phyloP scores from a whole-genome alignment of 768 basidiomycete species.

The Guyanaporus albipodus region DNA sequence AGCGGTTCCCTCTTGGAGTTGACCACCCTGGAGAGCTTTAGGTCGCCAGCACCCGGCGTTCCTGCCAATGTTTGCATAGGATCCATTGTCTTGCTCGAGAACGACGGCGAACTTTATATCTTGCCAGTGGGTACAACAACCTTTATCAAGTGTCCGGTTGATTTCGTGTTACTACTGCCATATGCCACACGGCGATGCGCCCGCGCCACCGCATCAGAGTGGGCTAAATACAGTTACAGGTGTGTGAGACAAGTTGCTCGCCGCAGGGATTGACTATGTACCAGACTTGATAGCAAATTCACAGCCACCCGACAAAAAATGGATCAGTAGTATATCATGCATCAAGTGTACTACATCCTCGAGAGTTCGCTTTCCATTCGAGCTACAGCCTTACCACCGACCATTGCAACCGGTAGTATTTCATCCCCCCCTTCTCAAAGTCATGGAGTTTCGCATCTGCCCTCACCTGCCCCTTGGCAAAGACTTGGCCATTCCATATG shows the following conservation, averaged over 20 bases:
- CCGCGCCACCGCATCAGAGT: no score
- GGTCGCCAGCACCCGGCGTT: slow-evolving; percentile 8
- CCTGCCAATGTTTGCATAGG: not conserved
- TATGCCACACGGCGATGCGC: no score
- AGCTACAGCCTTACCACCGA: slow-evolving; percentile 19
- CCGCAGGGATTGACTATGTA: no score
- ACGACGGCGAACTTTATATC: no score
- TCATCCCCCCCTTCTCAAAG: not conserved
- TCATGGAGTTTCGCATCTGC: not conserved
- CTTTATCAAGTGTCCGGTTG: no score
- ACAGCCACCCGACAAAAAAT: not conserved
- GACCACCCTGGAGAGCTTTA: not conserved
- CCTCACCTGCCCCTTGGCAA: slow-evolving; percentile 18
- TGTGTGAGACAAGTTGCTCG: no score
- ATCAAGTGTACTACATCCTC: no score
- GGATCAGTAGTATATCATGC: not conserved
- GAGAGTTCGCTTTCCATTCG: no score
- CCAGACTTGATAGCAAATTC: no score
- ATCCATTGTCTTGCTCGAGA: slow-evolving; percentile 1
- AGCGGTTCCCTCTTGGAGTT: not conserved
- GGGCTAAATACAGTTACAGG: no score
- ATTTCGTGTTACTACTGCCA: no score
- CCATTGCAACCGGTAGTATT: slow-evolving; percentile 23
- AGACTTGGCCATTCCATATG: slow-evolving; percentile 38
- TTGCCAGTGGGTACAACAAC: no score